These are phyloP conservation scores for Strigomonas culicis DNA, from an alignment of 208 protist genomes.

Conservation along the genomic window DNA sequence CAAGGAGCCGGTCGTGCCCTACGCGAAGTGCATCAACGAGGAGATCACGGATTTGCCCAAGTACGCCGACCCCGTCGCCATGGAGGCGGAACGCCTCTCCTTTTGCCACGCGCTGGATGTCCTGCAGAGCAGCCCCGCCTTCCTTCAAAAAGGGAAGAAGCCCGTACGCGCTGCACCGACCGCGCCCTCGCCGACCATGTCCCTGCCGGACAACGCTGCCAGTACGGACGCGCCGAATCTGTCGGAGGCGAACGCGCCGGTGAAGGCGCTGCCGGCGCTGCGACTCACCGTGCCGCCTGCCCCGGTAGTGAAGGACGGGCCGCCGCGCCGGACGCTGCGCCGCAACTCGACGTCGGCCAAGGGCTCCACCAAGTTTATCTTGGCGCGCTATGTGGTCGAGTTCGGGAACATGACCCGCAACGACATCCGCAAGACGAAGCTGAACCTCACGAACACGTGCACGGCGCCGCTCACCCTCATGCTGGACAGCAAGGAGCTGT, in stretches of 20 bases:
- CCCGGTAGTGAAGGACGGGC: background rate
- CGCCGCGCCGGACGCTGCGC: conserved; percentile 31
- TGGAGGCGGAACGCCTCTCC: conserved; percentile 78
- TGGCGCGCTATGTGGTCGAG: conserved; percentile 88
- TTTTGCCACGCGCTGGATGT: conserved; percentile 31
- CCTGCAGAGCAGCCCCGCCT: conserved; percentile 8
- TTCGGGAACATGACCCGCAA: conserved; percentile 94
- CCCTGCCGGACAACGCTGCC: too few species aligned
- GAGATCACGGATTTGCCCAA: background rate
- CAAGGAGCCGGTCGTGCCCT: conserved; percentile 1
- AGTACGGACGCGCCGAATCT: background rate
- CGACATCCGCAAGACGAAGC: conserved; percentile 60
- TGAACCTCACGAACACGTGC: conserved; percentile 88
- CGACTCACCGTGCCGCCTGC: background rate
- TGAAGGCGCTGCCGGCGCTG: background rate
- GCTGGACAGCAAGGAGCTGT: conserved; percentile 77
- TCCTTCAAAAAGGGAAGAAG: background rate
- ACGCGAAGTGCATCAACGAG: conserved; percentile 5
- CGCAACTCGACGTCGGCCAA: conserved; percentile 49
- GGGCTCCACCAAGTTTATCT: conserved; percentile 47
- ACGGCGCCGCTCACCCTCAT: conserved; percentile 53
- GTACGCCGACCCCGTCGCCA: conserved; percentile 3
- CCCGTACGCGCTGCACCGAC: background rate
- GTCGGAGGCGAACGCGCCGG: background rate
- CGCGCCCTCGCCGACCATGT: background rate